phyloP scores from a whole-genome alignment of 148 eudicot genomes.

The Limonium bicolor region DNA sequence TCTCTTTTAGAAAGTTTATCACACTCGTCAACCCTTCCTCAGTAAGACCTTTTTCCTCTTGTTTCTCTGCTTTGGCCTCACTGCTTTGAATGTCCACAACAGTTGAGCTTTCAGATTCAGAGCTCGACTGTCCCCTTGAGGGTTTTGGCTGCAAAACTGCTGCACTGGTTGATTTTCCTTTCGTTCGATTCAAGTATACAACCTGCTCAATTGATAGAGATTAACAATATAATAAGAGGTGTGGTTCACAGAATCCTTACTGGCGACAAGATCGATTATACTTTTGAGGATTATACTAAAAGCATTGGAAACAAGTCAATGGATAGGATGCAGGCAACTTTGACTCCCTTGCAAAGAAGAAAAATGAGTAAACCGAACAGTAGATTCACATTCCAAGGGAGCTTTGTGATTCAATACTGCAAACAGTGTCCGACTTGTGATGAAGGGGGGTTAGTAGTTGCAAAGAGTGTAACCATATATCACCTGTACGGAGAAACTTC shows the following conservation, averaged over 20 bases:
- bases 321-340: no score
- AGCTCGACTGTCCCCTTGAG: slow-evolving; percentile 32
- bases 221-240: no score
- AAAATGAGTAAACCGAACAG: background rate
- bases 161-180: slow-evolving; percentile 27
- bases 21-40: slow-evolving; percentile 90
- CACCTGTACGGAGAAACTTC: slow-evolving; percentile 70
- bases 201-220: slow-evolving; percentile 30
- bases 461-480: background rate
- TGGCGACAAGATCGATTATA: no score
- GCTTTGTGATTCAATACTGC: no score
- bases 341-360: no score
- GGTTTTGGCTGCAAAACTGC: slow-evolving; percentile 43
- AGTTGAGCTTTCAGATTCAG: slow-evolving; percentile 34
- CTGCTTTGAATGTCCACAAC: slow-evolving; percentile 33
- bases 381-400: background rate
- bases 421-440: no score
- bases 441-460: no score
- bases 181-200: slow-evolving; percentile 49
- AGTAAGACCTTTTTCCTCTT: slow-evolving; percentile 47
- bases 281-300: no score
- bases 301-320: no score
- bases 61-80: slow-evolving; percentile 50
- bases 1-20: slow-evolving; percentile 87
- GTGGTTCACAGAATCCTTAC: no score